Evolutionary conservation across 768 basidiomycete genomes (phyloP), one percentile per base, ranked within the genome.

Genomic region (Ramaria rubella): DNA sequence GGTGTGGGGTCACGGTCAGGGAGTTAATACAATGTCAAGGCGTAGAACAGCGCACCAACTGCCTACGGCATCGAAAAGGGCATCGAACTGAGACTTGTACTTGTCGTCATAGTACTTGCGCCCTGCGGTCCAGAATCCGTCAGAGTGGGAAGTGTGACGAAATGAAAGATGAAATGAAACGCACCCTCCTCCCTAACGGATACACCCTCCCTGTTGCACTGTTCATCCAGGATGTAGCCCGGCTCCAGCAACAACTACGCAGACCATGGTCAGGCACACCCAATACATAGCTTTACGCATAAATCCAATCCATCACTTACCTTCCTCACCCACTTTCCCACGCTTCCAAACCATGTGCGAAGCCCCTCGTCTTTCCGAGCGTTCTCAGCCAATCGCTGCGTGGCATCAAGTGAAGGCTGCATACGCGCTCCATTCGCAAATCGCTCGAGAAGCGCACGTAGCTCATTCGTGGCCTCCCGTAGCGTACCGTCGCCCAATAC

Each of bases 371-470:
- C 95, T 40, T 84, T 75, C 49, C 76, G 74, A 0, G 89, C 79
- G 66, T 94, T 90, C 48, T 83, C 76, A 59, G 85, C 85, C 15
- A 99, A 75, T 2, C 77, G 78, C 62, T 86, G 76, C 38, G 87
- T 75, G 4, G 93, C 79, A 59, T 88, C 80, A 33, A 87, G 74
- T 57, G 95, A 78, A 29, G 76, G 69, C 56, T 85, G 75, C 70
- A 94, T 78, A 36, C 81, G 82, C 62, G 73, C 66, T 52, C 79
- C 81, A 63, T 90, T 86, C 5, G 94, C 94, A 67, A 98, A 94
- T 21, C 95, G 85, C 70, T 97, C 94, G 40, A 96, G 81, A 11
- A 97, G 76, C 1, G 83, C 85, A 45, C 90, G 83, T 27, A 94
- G 77, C 65, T 92, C 82, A 36, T 66, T 59, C 24, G 78, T 75